phyloP scores from a whole-genome alignment of 208 protist genomes.

The Leishmania aethiopica region DNA sequence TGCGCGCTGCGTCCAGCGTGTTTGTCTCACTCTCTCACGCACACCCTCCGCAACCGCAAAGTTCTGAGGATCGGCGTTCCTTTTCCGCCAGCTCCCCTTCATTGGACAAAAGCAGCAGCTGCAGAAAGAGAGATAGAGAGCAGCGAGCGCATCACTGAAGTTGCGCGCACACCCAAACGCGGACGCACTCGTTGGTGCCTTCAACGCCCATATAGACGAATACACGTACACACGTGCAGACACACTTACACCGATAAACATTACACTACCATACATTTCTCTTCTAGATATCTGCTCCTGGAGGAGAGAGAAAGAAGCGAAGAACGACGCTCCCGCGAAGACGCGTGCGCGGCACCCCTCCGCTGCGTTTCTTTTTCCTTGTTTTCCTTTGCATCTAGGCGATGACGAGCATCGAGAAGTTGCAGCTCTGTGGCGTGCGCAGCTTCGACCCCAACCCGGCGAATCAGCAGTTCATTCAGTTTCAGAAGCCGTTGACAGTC shows the following conservation, averaged over 20 bases:
- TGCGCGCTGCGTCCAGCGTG: neutral
- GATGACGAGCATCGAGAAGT: conserved; percentile 98
- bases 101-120: neutral
- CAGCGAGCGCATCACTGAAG: neutral
- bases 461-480: conserved; percentile 92
- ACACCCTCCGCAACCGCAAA: neutral
- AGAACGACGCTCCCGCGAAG: too few relatives aligned
- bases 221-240: neutral
- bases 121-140: neutral
- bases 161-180: neutral
- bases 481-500: conserved; percentile 98
- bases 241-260: neutral
- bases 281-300: neutral
- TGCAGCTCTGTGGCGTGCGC: conserved; percentile 97
- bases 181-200: neutral
- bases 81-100: neutral
- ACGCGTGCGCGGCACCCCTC: neutral
- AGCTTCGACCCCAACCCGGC: conserved; percentile 94
- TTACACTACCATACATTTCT: neutral
- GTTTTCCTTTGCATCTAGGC: too few relatives aligned
- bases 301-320: neutral
- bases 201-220: neutral
- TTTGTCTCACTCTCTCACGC: neutral
- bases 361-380: neutral
- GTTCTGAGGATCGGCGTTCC: neutral